phyloP scores from a whole-genome alignment of 495 filamentous ascomycete species.

The Podospora bellae-mahoneyi region DNA sequence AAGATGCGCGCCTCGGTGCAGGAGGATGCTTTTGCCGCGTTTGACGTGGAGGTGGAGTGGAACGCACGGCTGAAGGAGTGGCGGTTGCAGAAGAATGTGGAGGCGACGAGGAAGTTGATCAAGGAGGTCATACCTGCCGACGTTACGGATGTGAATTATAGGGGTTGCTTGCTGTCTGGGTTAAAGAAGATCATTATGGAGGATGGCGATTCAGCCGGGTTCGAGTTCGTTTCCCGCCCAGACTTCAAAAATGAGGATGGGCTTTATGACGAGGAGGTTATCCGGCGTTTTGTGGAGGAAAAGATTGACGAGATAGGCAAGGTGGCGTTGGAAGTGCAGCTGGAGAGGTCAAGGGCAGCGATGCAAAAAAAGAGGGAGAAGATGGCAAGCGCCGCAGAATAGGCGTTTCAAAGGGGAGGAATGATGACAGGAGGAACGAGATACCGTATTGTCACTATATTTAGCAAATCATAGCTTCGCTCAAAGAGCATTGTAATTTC shows the following conservation, averaged over 20 bases:
- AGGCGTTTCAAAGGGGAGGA: neutral
- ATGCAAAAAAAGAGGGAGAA: constrained; percentile 21
- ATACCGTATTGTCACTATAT: neutral
- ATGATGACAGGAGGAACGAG: neutral
- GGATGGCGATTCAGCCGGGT: constrained; percentile 26
- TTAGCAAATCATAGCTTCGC: neutral
- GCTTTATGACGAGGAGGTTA: constrained; percentile 35
- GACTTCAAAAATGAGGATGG: constrained; percentile 33
- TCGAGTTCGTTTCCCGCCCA: constrained; percentile 25
- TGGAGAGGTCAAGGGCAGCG: constrained; percentile 21
- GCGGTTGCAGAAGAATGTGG: constrained; percentile 26
- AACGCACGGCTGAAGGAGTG: constrained; percentile 26
- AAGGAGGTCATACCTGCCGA: constrained; percentile 31
- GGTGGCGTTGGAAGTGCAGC: constrained; percentile 30
- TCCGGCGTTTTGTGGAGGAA: constrained; percentile 34
- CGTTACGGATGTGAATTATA: constrained; percentile 16
- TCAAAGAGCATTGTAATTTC: neutral
- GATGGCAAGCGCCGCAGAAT: neutral
- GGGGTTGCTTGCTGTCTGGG: constrained; percentile 27
- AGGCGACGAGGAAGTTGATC: constrained; percentile 34
- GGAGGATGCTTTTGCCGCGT: constrained; percentile 36
- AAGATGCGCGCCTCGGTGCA: constrained; percentile 30
- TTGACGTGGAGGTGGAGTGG: constrained; percentile 32
- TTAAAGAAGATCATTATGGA: constrained; percentile 40
- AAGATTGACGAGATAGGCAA: constrained; percentile 37